Percentiles rank a stretch among this genome's conserved stretches.
These are phyloP conservation scores for Plasmodium berghei DNA, from an alignment of 169 alveolate species.

Conservation along the genomic window DNA sequence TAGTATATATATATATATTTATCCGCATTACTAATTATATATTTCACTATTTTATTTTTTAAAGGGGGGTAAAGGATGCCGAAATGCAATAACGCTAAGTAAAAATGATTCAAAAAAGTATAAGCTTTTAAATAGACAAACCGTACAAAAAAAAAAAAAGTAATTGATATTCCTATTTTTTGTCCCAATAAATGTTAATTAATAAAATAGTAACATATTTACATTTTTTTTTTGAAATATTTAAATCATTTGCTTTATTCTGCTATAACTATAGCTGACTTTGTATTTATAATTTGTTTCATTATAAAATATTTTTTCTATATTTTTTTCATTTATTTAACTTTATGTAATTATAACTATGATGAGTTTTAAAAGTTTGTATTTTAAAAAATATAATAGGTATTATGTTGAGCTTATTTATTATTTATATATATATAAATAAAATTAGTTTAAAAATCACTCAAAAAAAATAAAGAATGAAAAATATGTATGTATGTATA, in stretches of 20 bases:
- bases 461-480: background rate
- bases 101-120: conserved; percentile 78
- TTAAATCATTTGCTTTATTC: background rate
- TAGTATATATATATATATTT: background rate
- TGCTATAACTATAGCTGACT: no score
- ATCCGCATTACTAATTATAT: background rate
- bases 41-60: conserved; percentile 7
- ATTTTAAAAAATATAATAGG: no score
- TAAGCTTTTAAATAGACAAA: conserved; percentile 77
- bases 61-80: conserved; percentile 84
- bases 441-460: background rate
- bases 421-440: conserved; percentile 12
- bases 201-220: background rate
- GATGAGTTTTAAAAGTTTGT: no score
- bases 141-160: conserved; percentile 64
- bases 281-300: no score
- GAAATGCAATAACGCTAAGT: conserved; percentile 80
- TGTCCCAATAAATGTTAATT: background rate
- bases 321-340: no score
- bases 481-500: background rate
- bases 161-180: background rate
- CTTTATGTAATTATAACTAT: no score
- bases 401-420: background rate
- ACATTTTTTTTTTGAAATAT: background rate
- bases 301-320: no score